These are phyloP conservation scores for Ceratocystis alfenasii DNA, from an alignment of 2,329 filamentous ascomycete genomes.

Conservation along the genomic window DNA sequence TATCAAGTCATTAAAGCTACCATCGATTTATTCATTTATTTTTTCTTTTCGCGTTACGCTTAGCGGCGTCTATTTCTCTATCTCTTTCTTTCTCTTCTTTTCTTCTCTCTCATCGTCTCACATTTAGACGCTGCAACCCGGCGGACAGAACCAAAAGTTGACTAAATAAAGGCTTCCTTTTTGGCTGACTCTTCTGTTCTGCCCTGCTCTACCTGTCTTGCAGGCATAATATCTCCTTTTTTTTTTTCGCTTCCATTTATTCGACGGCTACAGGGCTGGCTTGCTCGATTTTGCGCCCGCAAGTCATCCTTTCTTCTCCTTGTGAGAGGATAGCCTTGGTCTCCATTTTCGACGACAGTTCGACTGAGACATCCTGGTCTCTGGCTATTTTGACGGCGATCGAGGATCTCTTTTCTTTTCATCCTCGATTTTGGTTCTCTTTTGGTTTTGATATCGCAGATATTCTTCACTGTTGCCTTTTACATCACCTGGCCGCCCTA, in stretches of 20 bases:
- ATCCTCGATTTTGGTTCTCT: not conserved
- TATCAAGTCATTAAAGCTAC: not conserved
- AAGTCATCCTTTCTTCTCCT: slow-evolving; percentile 7
- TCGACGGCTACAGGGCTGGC: slow-evolving; percentile 3
- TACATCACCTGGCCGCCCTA: no score
- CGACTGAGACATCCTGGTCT: slow-evolving; percentile 6
- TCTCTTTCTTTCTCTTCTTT: not conserved
- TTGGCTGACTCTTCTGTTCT: not conserved
- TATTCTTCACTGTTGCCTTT: no score
- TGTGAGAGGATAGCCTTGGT: slow-evolving; percentile 9
- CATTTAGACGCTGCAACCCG: no score
- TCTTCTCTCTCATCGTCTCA: not conserved
- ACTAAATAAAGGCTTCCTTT: no score
- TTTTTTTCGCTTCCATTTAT: not conserved
- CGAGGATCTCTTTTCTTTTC: not conserved
- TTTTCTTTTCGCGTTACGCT: not conserved
- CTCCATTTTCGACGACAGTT: slow-evolving; percentile 7
- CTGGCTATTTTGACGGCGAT: not conserved
- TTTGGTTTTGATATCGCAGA: not conserved
- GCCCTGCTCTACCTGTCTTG: no score
- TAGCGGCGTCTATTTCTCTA: not conserved
- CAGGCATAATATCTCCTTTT: not conserved
- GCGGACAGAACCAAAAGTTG: no score
- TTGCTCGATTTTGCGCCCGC: slow-evolving; percentile 8
- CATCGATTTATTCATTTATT: not conserved